Evolutionary conservation across 2,329 filamentous ascomycete species (phyloP).

Genomic region (Phialophora expanda): DNA sequence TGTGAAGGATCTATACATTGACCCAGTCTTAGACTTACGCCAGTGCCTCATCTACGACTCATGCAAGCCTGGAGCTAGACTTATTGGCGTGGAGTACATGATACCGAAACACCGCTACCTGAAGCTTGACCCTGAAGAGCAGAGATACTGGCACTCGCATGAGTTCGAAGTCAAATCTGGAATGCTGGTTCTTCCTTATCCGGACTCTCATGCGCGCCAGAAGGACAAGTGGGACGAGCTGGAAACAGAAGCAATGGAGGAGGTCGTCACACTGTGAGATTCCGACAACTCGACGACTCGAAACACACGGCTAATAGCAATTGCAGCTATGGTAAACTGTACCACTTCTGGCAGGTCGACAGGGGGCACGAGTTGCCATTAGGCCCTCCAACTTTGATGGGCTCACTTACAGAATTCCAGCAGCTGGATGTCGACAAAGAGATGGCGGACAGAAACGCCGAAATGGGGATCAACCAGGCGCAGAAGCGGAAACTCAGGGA

Average conservation of each 20-base stretch:
- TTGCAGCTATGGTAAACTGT: constrained; percentile 77
- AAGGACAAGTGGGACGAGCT: constrained; percentile 72
- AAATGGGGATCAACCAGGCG: constrained; percentile 58
- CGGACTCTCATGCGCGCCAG: constrained; percentile 51
- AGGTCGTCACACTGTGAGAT: constrained; percentile 60
- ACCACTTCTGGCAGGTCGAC: constrained; percentile 86
- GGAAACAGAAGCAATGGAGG: constrained; percentile 80
- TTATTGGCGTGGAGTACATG: constrained; percentile 87
- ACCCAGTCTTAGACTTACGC: constrained; percentile 65
- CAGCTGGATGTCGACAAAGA: constrained; percentile 44
- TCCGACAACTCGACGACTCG: neutral
- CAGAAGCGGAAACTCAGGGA: constrained; percentile 60
- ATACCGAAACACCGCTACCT: constrained; percentile 72
- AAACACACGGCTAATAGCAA: neutral
- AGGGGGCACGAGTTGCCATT: constrained; percentile 59
- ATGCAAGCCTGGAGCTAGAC: constrained; percentile 66
- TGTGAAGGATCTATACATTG: neutral
- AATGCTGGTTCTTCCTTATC: constrained; percentile 78
- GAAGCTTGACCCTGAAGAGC: constrained; percentile 69
- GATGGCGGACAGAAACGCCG: constrained; percentile 59
- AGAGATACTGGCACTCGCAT: constrained; percentile 54
- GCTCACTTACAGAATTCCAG: constrained; percentile 55
- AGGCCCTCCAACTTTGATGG: constrained; percentile 68
- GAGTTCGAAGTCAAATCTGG: constrained; percentile 76
- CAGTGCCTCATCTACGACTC: constrained; percentile 87